phyloP scores from a whole-genome alignment of 768 basidiomycete genomes.

The Tylopilus vinaceipallidus region DNA sequence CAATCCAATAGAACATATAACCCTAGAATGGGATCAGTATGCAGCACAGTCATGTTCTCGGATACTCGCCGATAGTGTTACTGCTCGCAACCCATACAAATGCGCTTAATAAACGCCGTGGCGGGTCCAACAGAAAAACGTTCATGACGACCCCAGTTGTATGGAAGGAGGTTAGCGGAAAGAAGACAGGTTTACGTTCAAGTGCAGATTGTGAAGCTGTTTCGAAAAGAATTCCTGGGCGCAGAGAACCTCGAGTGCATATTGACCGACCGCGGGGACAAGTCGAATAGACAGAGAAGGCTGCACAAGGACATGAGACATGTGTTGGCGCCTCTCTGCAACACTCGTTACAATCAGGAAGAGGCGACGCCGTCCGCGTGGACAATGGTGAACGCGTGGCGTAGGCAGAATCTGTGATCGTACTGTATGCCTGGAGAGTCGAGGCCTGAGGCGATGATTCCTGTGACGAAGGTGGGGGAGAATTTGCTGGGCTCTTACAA shows the following conservation, averaged over 20 bases:
- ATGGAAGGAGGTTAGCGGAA: constrained; percentile 58
- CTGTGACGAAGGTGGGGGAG: constrained; percentile 29
- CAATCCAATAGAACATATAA: constrained; percentile 67
- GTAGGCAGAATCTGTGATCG: constrained; percentile 5
- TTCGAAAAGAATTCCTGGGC: constrained; percentile 12
- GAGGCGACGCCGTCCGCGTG: constrained; percentile 19
- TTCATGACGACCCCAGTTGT: constrained; percentile 74
- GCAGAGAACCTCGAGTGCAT: constrained; percentile 6
- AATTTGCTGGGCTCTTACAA: constrained; percentile 27
- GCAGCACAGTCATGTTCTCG: neutral
- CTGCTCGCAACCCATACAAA: constrained; percentile 63
- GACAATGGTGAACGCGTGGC: constrained; percentile 25
- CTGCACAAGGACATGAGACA: neutral
- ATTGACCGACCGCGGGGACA: constrained; percentile 5
- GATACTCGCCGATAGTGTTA: constrained; percentile 31
- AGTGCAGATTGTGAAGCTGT: constrained; percentile 2
- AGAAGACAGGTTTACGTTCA: constrained; percentile 46
- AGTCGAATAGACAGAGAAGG: constrained; percentile 5
- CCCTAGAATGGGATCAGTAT: constrained; percentile 41
- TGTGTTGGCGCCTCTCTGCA: constrained; percentile 14
- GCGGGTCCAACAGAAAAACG: constrained; percentile 69
- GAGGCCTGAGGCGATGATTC: constrained; percentile 28
- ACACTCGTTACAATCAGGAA: constrained; percentile 17
- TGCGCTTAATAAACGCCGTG: constrained; percentile 56
- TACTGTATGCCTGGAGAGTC: constrained; percentile 9